Evolutionary conservation across 2,329 filamentous ascomycete genomes (phyloP), one percentile per base, ranked within the genome.

Genomic region (Arthrobotrys pseudoclavata): DNA sequence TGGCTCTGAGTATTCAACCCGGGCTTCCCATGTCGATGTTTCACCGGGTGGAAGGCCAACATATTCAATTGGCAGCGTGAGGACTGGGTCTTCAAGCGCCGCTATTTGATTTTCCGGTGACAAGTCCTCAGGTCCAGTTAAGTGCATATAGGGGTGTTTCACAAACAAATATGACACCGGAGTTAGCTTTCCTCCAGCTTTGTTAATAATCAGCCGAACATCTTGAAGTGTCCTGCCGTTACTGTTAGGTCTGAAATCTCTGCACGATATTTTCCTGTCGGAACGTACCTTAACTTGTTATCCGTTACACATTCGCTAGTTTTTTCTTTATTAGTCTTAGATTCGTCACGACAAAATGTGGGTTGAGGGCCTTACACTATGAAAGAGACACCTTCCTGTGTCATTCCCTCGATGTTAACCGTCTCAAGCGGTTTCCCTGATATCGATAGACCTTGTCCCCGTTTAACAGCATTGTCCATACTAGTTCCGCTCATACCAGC

Each of bases 161-260:
- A 92, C 88, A 83, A 99, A 99, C 81, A 97, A 87, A 84, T 95
- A 98, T 6, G 89, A 89, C 12, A 92, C 93, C 0, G 94, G 89
- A 5, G 92, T 91, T 1, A 89, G 85, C 1, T 86, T 88, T 4
- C 91, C 96, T 18, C 91, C 91, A 62, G 87, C 85, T 75, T 90
- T 89, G 83, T 94, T 96, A 68, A 97, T 87, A 1, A 91, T 84
- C 61, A 86, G 82, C 67, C 92, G 89, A 62, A 98, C 84, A 67
- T 96, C 92, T 81, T 91, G 89, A 55, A 97, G 83, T 6, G 90
- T 89, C 34, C 92, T 89, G 31, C 47, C 87, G 86, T 92, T 94
- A 83, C 89, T 93, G 81, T 97, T 94, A 3, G 93, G 95, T 83
- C 96, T 91, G 81, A 91, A 90, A 81, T 97, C 94, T 52, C 24